Percentiles rank a stretch among this genome's conserved stretches.
Evolutionary conservation across 1,284 basidiomycete species (phyloP).

Genomic region (Porogramme epimiltina): DNA sequence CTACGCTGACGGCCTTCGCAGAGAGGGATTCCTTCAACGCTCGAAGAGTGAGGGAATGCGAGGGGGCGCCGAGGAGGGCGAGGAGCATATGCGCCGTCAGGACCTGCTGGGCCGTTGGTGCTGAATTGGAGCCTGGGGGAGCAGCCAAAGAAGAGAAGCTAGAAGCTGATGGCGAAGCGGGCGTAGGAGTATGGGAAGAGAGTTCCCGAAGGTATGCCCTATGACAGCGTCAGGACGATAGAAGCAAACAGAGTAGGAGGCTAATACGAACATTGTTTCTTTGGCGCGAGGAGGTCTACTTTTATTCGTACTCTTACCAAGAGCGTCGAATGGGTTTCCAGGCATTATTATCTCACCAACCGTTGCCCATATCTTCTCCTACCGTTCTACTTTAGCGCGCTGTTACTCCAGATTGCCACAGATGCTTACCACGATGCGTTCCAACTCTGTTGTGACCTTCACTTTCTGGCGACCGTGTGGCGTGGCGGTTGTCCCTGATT

Average conservation of each 20-base stretch:
- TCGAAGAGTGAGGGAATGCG: constrained; percentile 60
- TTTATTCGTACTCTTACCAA: constrained; percentile 23
- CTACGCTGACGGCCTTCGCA: constrained; percentile 35
- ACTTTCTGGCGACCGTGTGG: constrained; percentile 34
- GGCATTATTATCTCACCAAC: constrained; percentile 66
- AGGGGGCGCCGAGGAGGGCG: constrained; percentile 48
- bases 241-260: constrained; percentile 22
- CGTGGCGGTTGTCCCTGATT: constrained; percentile 1
- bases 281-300: constrained; percentile 49
- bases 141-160: constrained; percentile 46
- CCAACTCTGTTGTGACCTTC: constrained; percentile 55
- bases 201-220: constrained; percentile 58
- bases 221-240: background rate
- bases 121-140: constrained; percentile 23
- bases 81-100: constrained; percentile 68
- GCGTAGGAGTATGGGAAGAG: constrained; percentile 32
- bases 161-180: constrained; percentile 46
- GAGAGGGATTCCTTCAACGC: constrained; percentile 62
- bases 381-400: no score
- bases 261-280: constrained; percentile 60
- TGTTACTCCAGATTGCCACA: no score
- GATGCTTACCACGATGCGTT: constrained; percentile 60
- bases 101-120: constrained; percentile 62
- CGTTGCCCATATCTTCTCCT: constrained; percentile 71
- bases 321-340: constrained; percentile 45